Base-by-base conservation (phyloP, 2,329 filamentous ascomycete species). In the Tolypocladium ovalisporum region DNA sequence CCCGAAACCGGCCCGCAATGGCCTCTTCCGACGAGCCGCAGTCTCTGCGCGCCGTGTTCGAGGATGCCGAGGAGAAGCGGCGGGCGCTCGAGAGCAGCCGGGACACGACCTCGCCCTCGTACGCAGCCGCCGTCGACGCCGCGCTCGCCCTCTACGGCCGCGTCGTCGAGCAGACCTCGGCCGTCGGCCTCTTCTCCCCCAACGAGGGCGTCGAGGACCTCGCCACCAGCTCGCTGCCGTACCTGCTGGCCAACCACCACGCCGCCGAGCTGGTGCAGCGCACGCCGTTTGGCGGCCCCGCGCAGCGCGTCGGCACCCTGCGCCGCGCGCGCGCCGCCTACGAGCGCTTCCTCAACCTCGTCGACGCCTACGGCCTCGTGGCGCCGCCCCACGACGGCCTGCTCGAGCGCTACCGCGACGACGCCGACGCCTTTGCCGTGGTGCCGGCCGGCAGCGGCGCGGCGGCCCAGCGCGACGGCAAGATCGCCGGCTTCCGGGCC, bases 161-260 rank as follows among this genome's bases (percentile, higher is more conserved):
- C 70, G 92, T 89, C 70, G 78, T 87, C 58, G 76, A 82, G 59
- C 82, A 89, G 57, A 83, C 89, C 62, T 78, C 83, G 62, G 79
- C 84, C 59, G 78, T 94, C 32, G 87, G 89, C 0, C 78, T 99
- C 56, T 97, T 97, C 80, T 96, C 90, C 64, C 79, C 85, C 39
- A 99, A 99, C 72, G 94, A 99, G 72, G 81, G 83, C 1, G 73
- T 93, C 42, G 94, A 99, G 60, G 94, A 99, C 73, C 76, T 97
- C 36, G 78, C 89, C 17, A 95, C 93, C 1, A 79, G 81, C n/a
- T 87, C 96, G 66, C 75, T 99, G 36, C 90, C 90, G 74, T 96
- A 93, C 70, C 80, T 99, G 60, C 80, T 90, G 27, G 82, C 92
- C 60, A 81, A 88, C 71, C 90, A 86, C 71, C 83, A 87, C 66